Evolutionary conservation across 148 eudicot species (phyloP), one percentile per base, ranked within the genome.

Genomic region (Cornus florida): DNA sequence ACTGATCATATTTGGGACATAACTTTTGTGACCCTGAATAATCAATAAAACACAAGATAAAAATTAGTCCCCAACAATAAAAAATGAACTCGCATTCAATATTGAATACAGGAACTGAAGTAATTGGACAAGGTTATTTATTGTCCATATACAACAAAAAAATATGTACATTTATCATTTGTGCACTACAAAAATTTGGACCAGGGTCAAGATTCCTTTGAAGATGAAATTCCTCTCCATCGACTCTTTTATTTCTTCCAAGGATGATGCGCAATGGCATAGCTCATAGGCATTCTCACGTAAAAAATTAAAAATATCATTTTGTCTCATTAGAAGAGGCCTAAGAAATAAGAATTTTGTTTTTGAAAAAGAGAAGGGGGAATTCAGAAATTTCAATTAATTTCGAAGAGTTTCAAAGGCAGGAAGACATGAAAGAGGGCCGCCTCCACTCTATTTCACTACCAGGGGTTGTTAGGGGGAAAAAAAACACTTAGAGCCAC

Each of bases 1-100:
- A 75, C 93, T 92, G 79, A 96, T 96, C 99, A 96, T 96, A 84
- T 96, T 96, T 7, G 99, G 99, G 10, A 96, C 97, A 82, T 96
- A 96, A 80, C 98, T 96, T 88, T 94, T 96, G 83, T 96, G 99
- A 39, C 99, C 99, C 99, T 96, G 86, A 24, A 66, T 31, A n/a
- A 69, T 50, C 12, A 53, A 71, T 5, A 19, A 72, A 66, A 8
- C 14, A 68, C n/a, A 77, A 65, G 22, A 38, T 3, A 4, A 69
- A 69, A 59, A 69, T 48, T 8, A 17, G 32, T 59, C 28, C 24
- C 23, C 53, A 12, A 43, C 67, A 41, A 60, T 14, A 70, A 60
- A 77, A 67, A 77, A 57, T 57, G 20, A 17, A 13, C 14, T 2
- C 22, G 5, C 17, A 14, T 14, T 4, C 64, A 62, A 62, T 62